Evolutionary conservation across 1,284 basidiomycete genomes (phyloP), one percentile per base, ranked within the genome.

Genomic region (Cryptococcus sp.): DNA sequence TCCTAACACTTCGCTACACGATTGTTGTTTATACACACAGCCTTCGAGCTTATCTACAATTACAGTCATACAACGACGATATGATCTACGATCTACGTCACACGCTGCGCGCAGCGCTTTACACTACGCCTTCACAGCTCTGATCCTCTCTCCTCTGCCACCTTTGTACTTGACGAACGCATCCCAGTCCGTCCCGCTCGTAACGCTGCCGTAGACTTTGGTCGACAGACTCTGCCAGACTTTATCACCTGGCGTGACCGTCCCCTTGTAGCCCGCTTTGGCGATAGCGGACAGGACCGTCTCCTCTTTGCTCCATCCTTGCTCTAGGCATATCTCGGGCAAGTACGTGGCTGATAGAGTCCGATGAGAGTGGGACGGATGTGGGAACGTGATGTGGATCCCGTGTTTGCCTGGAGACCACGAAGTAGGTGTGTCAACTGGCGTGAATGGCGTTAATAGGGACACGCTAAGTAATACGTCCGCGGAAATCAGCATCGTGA

Each of bases 351-450:
- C 94, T 3, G 86, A 86, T 65, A 96, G 86, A 3, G 82, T 81
- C 56, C 85, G 66, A 27, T 57, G 17, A 52, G 55, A 7, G 47
- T 86, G 80, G 17, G 87, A 67, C 16, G 92, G 93, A 71, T 91
- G 87, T 25, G 87, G 84, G 76, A 98, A 91, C 20, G 86, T 84
- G 64, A 99, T 89, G 75, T 89, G 85, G 75, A 98, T 94, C 50
- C 95, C 95, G 78, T 99, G 95, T 3, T 85, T 83, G 59, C 94
- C 95, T 61, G 95, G 78, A 8, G 86, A 87, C 95, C 95, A 99
- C 78, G 93, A 91, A 53, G 95, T 85, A 70, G 95, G 93, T 42
- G 88, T 86, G 22, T 83, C 74, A 55, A 88, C 91, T 68, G 90
- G 85, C 79, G 94, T 92, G 73, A 97, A 97, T 66, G 93, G 85